phyloP scores from a whole-genome alignment of 768 basidiomycete species.

The Amanita fuliginea region DNA sequence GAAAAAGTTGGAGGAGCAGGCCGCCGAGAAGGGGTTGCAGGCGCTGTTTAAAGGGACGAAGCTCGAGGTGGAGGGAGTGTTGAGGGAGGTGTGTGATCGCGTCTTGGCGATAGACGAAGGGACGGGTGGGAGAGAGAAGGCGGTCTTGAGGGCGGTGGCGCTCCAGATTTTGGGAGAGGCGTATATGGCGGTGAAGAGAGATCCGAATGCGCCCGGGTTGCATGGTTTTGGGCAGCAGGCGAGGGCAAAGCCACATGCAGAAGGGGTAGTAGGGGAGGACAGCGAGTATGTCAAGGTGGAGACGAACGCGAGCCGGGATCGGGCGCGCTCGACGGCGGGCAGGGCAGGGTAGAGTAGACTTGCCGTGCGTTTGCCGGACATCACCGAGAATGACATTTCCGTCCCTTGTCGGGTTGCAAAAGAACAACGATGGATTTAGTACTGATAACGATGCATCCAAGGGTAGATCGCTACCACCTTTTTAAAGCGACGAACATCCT shows the following conservation, averaged over 20 bases:
- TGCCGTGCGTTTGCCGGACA: no score
- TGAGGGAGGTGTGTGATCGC: constrained; percentile 82
- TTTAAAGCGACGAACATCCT: no score
- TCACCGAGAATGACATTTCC: no score
- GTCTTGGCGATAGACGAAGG: constrained; percentile 51
- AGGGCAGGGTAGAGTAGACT: no score
- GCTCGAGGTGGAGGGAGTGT: constrained; percentile 81
- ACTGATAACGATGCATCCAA: no score
- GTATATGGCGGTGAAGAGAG: constrained; percentile 61
- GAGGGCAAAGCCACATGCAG: background rate
- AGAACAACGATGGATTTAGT: no score
- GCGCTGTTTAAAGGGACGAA: constrained; percentile 92
- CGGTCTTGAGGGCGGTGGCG: constrained; percentile 66
- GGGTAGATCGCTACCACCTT: no score
- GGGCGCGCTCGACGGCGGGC: background rate
- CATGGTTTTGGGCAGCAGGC: background rate
- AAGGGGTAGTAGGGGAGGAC: constrained; percentile 31
- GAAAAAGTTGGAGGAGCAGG: constrained; percentile 79
- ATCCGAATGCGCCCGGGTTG: constrained; percentile 19
- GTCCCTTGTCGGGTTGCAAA: no score
- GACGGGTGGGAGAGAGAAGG: constrained; percentile 34
- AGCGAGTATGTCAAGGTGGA: constrained; percentile 78
- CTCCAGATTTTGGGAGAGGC: constrained; percentile 80
- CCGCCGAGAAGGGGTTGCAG: constrained; percentile 86
- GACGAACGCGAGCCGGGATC: constrained; percentile 48